Conservation (phyloP, 2,329 filamentous ascomycete genomes). For the Pyrenochaeta sp. region DNA sequence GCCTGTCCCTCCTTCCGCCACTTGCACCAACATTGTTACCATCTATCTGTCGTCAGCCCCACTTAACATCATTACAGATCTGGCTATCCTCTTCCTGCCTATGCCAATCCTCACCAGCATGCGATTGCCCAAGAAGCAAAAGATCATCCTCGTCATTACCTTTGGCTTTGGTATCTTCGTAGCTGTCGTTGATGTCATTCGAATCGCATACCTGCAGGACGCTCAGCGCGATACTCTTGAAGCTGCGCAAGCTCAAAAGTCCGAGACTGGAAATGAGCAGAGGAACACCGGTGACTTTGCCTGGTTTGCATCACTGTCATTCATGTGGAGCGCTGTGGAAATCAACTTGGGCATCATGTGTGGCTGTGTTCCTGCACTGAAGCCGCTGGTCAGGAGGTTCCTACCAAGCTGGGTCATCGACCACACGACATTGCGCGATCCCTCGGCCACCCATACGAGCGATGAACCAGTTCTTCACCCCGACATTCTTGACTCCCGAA, state of each 20-base stretch:
- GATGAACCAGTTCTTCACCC: constrained; percentile 39
- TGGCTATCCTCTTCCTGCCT: constrained; percentile 85
- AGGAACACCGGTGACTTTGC: constrained; percentile 61
- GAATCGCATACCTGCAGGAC: constrained; percentile 88
- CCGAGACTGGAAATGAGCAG: constrained; percentile 36
- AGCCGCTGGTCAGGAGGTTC: constrained; percentile 77
- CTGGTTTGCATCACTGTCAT: constrained; percentile 80
- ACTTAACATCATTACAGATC: constrained; percentile 89
- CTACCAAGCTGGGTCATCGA: constrained; percentile 66
- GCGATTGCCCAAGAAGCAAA: constrained; percentile 84
- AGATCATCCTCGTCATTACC: constrained; percentile 84
- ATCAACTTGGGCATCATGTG: constrained; percentile 91
- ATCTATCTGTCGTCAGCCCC: constrained; percentile 79
- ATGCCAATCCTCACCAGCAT: constrained; percentile 83
- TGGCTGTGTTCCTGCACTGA: constrained; percentile 90
- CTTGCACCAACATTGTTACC: constrained; percentile 69
- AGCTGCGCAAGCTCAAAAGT: constrained; percentile 45
- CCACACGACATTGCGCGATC: constrained; percentile 41
- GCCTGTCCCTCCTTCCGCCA: constrained; percentile 55
- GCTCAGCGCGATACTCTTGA: constrained; percentile 63
- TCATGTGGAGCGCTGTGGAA: constrained; percentile 95
- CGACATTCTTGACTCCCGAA: constrained; percentile 30
- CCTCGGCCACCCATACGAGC: constrained; percentile 35
- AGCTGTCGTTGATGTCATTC: constrained; percentile 84
- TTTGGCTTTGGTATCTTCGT: constrained; percentile 90